phyloP scores from a whole-genome alignment of 2,329 filamentous ascomycete genomes.

The Arthrinium phaeospermum region DNA sequence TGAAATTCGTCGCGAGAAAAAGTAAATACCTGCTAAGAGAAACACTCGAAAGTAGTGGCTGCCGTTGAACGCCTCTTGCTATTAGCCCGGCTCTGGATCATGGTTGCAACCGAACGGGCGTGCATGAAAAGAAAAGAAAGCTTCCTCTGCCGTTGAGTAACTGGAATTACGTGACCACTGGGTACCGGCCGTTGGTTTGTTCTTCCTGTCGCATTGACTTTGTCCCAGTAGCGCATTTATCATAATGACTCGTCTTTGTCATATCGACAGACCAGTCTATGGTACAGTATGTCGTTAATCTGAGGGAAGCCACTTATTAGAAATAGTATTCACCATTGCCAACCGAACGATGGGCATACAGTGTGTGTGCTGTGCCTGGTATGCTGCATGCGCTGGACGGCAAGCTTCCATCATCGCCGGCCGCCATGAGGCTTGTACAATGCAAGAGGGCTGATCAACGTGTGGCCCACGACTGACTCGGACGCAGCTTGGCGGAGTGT shows the following conservation, averaged over 20 bases:
- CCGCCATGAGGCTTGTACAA: slow-evolving; percentile 6
- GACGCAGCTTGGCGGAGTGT: slow-evolving; percentile 5
- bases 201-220: slow-evolving; percentile 12
- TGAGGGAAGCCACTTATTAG: slow-evolving; percentile 6
- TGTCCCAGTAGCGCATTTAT: not conserved
- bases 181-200: slow-evolving; percentile 3
- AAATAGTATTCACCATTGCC: not conserved
- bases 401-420: not conserved
- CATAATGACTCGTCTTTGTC: slow-evolving; percentile 16
- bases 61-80: slow-evolving; percentile 2
- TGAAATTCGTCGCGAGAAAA: not conserved
- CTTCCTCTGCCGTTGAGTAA: not conserved
- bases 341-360: not conserved
- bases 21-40: not conserved
- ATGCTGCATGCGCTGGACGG: not conserved
- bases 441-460: slow-evolving; percentile 3
- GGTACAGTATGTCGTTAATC: slow-evolving; percentile 7
- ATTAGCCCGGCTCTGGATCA: not conserved
- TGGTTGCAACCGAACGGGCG: slow-evolving; percentile 12
- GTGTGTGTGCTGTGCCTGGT: not conserved
- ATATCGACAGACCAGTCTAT: not conserved
- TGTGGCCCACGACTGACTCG: slow-evolving; percentile 1
- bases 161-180: slow-evolving; percentile 11
- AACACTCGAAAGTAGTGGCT: slow-evolving; percentile 16
- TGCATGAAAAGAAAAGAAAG: slow-evolving; percentile 14